Evolutionary conservation across 2,329 filamentous ascomycete species (phyloP).

Genomic region (Lasiodiplodia gonubiensis): DNA sequence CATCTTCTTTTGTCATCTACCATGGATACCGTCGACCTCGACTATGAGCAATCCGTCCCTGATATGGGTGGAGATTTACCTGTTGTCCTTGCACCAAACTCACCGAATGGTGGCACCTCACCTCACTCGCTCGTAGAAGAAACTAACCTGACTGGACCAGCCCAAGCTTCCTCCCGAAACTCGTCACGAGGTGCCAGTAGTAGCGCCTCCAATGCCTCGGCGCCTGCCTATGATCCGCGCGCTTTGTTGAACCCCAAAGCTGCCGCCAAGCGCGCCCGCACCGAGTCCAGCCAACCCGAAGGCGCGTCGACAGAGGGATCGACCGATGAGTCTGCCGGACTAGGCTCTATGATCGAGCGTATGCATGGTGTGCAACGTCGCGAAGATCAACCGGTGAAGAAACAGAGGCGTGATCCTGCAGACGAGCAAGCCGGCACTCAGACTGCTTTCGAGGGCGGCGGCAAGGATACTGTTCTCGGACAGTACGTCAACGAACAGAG

Average conservation of each 20-base stretch:
- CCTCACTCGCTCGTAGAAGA: background rate
- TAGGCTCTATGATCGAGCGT: conserved; percentile 71
- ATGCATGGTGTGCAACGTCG: conserved; percentile 78
- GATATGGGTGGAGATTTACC: background rate
- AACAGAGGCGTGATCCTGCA: conserved; percentile 36
- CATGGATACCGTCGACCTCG: background rate
- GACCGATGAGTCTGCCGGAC: conserved; percentile 45
- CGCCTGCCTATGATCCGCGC: conserved; percentile 36
- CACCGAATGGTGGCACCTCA: background rate
- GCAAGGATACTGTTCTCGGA: conserved; percentile 64
- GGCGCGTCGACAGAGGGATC: background rate
- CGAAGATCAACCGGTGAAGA: conserved; percentile 63
- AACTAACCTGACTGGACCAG: background rate
- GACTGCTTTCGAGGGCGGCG: conserved; percentile 44
- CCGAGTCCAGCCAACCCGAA: conserved; percentile 1
- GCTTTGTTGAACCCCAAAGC: conserved; percentile 44
- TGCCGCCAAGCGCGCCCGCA: conserved; percentile 41
- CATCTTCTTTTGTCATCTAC: background rate
- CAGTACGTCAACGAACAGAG: conserved; percentile 58
- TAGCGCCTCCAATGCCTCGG: conserved; percentile 11
- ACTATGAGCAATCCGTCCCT: background rate
- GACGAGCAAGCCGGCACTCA: conserved; percentile 48
- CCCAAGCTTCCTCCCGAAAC: background rate
- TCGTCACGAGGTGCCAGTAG: conserved; percentile 20
- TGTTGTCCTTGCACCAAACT: background rate